Evolutionary conservation across 495 filamentous ascomycete species (phyloP).

Genomic region (Tuber calosporum): DNA sequence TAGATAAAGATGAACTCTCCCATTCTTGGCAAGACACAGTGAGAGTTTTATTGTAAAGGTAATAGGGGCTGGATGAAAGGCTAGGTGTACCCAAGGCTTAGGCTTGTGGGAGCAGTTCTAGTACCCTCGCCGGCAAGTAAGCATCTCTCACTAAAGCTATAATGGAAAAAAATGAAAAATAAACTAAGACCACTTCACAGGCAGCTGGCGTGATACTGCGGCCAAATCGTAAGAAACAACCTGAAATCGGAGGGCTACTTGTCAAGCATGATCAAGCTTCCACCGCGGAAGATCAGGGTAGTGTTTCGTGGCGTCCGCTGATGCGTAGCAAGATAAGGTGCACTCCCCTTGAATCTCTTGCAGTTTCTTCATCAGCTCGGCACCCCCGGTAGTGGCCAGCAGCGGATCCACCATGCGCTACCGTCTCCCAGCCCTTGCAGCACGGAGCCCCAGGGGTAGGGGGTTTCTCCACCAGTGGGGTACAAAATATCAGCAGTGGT

Average conservation of each 20-base stretch:
- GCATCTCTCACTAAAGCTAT: neutral
- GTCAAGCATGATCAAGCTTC: neutral
- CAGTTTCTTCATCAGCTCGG: neutral
- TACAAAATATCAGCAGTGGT: neutral
- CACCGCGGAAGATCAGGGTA: neutral
- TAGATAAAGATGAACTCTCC: neutral
- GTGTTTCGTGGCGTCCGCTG: neutral
- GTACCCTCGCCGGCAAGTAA: neutral
- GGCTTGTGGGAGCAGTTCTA: neutral
- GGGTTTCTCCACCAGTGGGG: neutral
- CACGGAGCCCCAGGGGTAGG: neutral
- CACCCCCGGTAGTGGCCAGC: too few species aligned
- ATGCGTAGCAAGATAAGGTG: neutral
- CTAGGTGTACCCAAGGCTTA: neutral
- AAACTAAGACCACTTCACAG: neutral
- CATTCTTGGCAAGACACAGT: neutral
- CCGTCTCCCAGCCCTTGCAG: neutral
- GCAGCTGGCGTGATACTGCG: neutral
- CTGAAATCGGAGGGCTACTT: neutral
- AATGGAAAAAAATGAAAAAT: neutral
- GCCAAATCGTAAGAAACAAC: neutral
- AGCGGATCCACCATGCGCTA: neutral
- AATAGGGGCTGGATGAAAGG: neutral
- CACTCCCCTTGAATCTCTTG: too few species aligned
- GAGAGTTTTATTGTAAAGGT: neutral